A percentile compares a stretch with the other conserved stretches of the same genome.
Conservation (phyloP, 768 basidiomycete genomes). For the Naganishia vaughanmartiniae region DNA sequence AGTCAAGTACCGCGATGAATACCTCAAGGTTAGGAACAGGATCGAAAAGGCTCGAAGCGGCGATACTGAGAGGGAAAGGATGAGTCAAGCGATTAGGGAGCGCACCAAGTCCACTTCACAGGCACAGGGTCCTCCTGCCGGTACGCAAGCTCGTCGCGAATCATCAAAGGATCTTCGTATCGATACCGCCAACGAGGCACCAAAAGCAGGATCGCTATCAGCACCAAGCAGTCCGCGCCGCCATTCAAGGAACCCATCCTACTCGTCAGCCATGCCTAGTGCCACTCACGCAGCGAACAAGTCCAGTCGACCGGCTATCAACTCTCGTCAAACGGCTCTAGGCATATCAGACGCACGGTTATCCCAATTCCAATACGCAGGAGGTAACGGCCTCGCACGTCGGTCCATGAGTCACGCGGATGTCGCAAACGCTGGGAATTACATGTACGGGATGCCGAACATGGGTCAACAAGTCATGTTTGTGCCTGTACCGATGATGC, state of each 20-base stretch:
- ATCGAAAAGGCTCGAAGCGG: slow-evolving; percentile 11
- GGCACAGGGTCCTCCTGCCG: not conserved
- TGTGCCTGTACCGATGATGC: slow-evolving; percentile 11
- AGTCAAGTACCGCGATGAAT: slow-evolving; percentile 9
- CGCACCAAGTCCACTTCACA: slow-evolving; percentile 11
- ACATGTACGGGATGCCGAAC: slow-evolving; percentile 16
- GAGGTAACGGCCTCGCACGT: slow-evolving; percentile 1
- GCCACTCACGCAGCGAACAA: not conserved
- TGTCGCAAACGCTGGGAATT: not conserved
- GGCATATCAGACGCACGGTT: not conserved
- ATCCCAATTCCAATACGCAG: not conserved
- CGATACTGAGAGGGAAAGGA: slow-evolving; percentile 5
- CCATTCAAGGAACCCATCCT: not conserved
- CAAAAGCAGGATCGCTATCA: not conserved
- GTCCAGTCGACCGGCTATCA: not conserved
- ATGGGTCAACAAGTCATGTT: not conserved
- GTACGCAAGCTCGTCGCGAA: not conserved
- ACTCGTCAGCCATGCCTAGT: not conserved
- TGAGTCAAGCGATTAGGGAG: slow-evolving; percentile 8
- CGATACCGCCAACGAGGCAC: not conserved
- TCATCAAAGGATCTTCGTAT: not conserved
- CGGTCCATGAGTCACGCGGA: slow-evolving; percentile 15
- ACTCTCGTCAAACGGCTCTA: not conserved
- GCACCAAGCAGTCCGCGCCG: slow-evolving; percentile 10
- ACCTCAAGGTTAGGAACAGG: slow-evolving; percentile 10